Base-by-base conservation (phyloP, 1,139 yeast species). In the Suhomyces panamericanus region DNA sequence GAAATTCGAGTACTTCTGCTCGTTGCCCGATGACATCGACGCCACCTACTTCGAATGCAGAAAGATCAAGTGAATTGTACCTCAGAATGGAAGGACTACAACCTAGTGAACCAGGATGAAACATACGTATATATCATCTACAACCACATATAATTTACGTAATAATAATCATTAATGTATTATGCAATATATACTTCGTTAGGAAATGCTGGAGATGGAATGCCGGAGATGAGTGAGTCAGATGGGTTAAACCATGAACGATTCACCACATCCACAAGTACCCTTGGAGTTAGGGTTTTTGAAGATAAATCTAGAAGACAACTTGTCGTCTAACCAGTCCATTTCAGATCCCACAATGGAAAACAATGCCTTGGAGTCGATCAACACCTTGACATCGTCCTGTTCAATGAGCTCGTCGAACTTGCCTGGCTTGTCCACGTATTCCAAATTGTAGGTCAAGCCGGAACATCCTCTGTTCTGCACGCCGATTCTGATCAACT, bases 221-320 rank as follows among this genome's bases (percentile, higher is more conserved):
- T 26, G 29, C 29, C 8, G 29, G 29, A 12, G 29, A 26, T 26
- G n/a, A 11, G 29, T 7, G n/a, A 13, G 30, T 17, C 17, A 28
- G n/a, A 12, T n/a, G 22, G 7, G 13, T 32, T 69, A 90, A 7
- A 90, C 96, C 97, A 91, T 91, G 65, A 93, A 93, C 6, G 96
- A 88, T 69, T 93, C 99, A 46, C 98, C 99, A 66, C 99, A 93
- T 14, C 99, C 99, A 69, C 99, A 93, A 44, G 96, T 87, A 29
- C 98, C 98, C 71, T 91, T 93, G 39, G 96, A 86, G 67, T 93
- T 93, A 49, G 99, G 99, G 66, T 93, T 93, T 66, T 78, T 84
- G 73, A 93, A 93, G 32, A 93, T 89, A 64, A 93, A 93, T 60
- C 95, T 80, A 14, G 95, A 84, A 31, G 91, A 81, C 52, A 93